A percentile compares a stretch with the other conserved stretches of the same genome.
phyloP scores from a whole-genome alignment of 805 yeast genomes.

The Schizosaccharomyces pombe region DNA sequence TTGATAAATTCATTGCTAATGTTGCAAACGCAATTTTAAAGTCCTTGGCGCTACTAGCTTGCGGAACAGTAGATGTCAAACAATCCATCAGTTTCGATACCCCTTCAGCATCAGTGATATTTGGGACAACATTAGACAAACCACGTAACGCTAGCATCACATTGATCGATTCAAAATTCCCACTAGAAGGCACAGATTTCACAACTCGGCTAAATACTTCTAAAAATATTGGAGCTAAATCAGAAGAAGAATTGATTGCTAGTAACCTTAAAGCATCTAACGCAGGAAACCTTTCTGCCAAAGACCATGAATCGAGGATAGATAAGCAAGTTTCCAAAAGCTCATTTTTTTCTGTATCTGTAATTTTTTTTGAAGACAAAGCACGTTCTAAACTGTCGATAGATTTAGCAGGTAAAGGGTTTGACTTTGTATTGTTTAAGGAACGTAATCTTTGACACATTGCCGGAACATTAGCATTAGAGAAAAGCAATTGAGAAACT shows the following conservation, averaged over 20 bases:
- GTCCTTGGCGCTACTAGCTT: not conserved
- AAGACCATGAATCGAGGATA: not conserved
- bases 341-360: not conserved
- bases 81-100: not conserved
- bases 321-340: not conserved
- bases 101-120: not conserved
- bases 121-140: not conserved
- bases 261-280: slow-evolving; percentile 4
- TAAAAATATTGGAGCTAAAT: not conserved
- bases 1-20: not conserved
- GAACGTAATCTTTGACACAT: not conserved
- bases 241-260: not conserved
- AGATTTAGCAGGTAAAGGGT: not conserved
- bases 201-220: not conserved
- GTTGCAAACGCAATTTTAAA: not conserved
- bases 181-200: not conserved
- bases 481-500: not conserved
- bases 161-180: not conserved
- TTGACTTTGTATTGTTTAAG: not conserved
- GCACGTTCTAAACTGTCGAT: not conserved
- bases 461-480: not conserved
- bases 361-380: not conserved
- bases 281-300: not conserved
- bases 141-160: slow-evolving; percentile 2
- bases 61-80: not conserved